Evolutionary conservation across 345 rosid genomes (phyloP).

Genomic region (Crucihimalaya himalaica): DNA sequence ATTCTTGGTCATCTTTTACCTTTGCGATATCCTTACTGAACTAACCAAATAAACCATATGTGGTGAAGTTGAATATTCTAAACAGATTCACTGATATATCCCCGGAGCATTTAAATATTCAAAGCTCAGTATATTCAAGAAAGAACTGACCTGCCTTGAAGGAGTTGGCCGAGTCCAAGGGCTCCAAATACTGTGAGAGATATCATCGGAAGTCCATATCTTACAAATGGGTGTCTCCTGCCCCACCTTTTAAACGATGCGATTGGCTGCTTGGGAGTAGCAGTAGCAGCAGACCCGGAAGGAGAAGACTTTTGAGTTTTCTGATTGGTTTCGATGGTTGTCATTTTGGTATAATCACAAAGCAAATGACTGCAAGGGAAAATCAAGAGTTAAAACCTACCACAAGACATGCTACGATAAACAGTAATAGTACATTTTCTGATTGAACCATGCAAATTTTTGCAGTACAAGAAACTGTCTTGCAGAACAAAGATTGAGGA

Average conservation of each 20-base stretch:
- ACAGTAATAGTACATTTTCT: not conserved
- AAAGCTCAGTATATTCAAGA: not conserved
- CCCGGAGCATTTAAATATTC: not conserved
- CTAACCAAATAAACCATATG: conserved; percentile 30
- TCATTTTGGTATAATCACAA: conserved; percentile 35
- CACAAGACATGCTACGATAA: not conserved
- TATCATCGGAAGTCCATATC: conserved; percentile 97
- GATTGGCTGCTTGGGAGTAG: conserved; percentile 30
- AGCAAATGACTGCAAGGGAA: conserved; percentile 22
- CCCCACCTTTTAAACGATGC: conserved; percentile 81
- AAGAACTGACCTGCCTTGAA: conserved; percentile 83
- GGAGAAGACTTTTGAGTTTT: conserved; percentile 36
- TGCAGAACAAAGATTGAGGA: not conserved
- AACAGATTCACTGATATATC: not conserved
- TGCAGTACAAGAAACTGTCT: not conserved
- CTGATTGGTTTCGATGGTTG: conserved; percentile 36
- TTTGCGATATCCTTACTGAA: conserved; percentile 87
- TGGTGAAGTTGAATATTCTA: not conserved
- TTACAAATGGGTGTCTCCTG: conserved; percentile 74
- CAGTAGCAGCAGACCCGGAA: conserved; percentile 21
- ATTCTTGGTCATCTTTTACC: conserved; percentile 87
- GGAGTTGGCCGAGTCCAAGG: conserved; percentile 80
- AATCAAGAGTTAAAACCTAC: not conserved
- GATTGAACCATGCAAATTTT: not conserved
- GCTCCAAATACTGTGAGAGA: conserved; percentile 85